Evolutionary conservation across 495 filamentous ascomycete species (phyloP).

Genomic region (Aspergillus ostianus): DNA sequence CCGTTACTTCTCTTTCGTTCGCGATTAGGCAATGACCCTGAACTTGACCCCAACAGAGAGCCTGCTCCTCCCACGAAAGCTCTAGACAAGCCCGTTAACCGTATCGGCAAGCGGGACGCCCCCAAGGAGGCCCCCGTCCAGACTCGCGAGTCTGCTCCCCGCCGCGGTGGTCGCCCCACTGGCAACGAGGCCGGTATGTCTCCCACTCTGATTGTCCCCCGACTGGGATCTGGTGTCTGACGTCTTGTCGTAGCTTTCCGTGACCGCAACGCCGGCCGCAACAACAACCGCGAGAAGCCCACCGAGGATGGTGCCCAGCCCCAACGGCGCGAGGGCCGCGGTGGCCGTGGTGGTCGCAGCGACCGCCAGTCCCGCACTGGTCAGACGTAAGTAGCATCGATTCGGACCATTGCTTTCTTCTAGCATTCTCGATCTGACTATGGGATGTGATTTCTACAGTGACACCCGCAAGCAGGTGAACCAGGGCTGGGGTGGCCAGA

Average conservation of each 20-base stretch:
- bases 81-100: conserved; percentile 76
- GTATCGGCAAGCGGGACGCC: conserved; percentile 86
- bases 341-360: conserved; percentile 56
- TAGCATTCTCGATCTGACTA: conserved; percentile 7
- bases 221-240: conserved; percentile 12
- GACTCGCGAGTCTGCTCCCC: conserved; percentile 42
- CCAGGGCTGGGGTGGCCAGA: conserved; percentile 83
- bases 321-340: conserved; percentile 47
- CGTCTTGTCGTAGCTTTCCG: conserved; percentile 67
- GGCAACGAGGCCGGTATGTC: conserved; percentile 86
- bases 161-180: conserved; percentile 58
- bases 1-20: conserved; percentile 15
- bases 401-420: not conserved
- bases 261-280: conserved; percentile 79
- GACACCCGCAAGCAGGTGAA: conserved; percentile 91
- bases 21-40: conserved; percentile 79
- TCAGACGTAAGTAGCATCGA: conserved; percentile 57
- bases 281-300: conserved; percentile 78
- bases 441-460: conserved; percentile 35
- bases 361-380: conserved; percentile 80
- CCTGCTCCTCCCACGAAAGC: conserved; percentile 78
- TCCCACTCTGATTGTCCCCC: conserved; percentile 2
- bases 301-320: conserved; percentile 66
- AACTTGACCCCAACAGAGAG: conserved; percentile 75
- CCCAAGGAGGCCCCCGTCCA: conserved; percentile 59